Conservation (phyloP, 352 stramenopile species). For the Globisporangium cederbergense region DNA sequence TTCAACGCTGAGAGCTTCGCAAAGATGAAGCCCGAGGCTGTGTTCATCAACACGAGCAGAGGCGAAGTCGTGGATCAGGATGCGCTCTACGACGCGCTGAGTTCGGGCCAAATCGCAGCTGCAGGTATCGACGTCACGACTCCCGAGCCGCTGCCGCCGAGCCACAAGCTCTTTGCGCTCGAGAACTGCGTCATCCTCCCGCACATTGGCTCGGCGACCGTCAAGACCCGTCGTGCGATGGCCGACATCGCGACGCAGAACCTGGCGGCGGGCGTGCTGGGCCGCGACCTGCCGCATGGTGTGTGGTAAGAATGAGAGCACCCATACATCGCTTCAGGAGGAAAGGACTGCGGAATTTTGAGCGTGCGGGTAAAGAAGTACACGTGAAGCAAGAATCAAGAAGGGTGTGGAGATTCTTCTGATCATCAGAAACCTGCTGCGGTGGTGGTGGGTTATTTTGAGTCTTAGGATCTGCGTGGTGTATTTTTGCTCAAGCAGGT, state of each 20-base stretch:
- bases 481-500: not conserved
- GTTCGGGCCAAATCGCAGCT: constrained; percentile 38
- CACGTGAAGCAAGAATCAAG: not conserved
- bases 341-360: not conserved
- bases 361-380: not conserved
- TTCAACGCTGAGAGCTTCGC: constrained; percentile 73
- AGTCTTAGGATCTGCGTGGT: not conserved
- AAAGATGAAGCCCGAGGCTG: constrained; percentile 81
- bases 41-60: constrained; percentile 91
- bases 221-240: constrained; percentile 66
- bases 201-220: constrained; percentile 42
- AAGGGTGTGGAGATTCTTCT: not conserved
- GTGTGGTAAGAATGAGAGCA: constrained; percentile 22
- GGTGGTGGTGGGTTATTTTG: not conserved
- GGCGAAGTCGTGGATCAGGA: constrained; percentile 90
- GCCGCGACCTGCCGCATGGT: constrained; percentile 35
- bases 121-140: constrained; percentile 86
- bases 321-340: not conserved
- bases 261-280: constrained; percentile 45
- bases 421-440: not conserved
- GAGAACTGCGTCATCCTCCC: constrained; percentile 60
- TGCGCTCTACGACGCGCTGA: constrained; percentile 48
- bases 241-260: constrained; percentile 70
- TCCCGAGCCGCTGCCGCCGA: constrained; percentile 85
- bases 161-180: constrained; percentile 67